Evolutionary conservation across 139 green algal genomes (phyloP).

Genomic region (Chlorokybus atmophyticus): DNA sequence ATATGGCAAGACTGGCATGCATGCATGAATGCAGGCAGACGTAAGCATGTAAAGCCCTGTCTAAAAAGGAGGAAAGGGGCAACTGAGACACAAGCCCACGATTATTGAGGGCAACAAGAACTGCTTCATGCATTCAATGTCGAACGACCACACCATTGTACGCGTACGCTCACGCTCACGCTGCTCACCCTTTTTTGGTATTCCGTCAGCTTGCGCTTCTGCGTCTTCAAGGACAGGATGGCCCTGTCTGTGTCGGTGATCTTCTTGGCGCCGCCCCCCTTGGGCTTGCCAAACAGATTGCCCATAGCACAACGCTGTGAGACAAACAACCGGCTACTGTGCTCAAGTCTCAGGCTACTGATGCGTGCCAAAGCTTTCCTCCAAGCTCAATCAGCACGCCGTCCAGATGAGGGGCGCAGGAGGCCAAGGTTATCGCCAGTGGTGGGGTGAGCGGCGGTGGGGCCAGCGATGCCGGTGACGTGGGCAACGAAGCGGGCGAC

Average conservation of each 20-base stretch:
- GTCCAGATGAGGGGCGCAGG: no score
- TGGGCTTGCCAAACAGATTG: conserved; percentile 13
- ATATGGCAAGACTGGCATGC: neutral
- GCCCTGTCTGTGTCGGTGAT: conserved; percentile 31
- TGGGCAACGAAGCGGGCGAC: no score
- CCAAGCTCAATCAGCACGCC: no score
- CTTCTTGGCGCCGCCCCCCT: neutral
- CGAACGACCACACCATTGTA: neutral
- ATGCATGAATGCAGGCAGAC: neutral
- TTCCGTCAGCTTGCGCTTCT: conserved; percentile 26
- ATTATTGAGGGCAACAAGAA: neutral
- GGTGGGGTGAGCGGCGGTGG: no score
- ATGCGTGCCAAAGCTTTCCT: no score
- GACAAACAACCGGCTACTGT: no score
- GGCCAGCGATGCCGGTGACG: no score
- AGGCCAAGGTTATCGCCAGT: no score
- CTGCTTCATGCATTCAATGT: neutral
- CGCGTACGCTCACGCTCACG: neutral
- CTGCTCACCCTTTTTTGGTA: conserved; percentile 29
- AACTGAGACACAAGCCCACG: neutral
- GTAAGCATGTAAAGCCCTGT: neutral
- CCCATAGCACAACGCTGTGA: conserved; percentile 21
- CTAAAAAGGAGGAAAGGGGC: conserved; percentile 7
- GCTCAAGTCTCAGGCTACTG: no score
- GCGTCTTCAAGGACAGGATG: conserved; percentile 27